Conservation (phyloP, 1,139 yeast species). For the Zygoascus sp. region DNA sequence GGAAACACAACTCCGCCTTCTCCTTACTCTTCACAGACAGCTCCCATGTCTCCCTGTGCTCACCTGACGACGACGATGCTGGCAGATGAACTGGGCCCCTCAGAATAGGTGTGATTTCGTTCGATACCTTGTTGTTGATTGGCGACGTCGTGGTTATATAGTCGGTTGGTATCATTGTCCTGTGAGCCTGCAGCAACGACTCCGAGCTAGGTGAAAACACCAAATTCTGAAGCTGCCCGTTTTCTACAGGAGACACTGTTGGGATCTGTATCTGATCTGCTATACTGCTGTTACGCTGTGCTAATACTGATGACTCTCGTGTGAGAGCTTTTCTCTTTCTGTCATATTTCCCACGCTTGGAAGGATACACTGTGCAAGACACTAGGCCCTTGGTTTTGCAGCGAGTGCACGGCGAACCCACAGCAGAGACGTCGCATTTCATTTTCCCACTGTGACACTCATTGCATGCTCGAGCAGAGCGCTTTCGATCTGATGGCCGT, state of each 20-base stretch:
- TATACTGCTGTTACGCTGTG: not conserved
- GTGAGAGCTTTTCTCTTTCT: constrained; percentile 6
- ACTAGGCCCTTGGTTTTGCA: constrained; percentile 13
- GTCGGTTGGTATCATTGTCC: not conserved
- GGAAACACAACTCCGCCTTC: not conserved
- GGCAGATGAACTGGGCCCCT: constrained; percentile 11
- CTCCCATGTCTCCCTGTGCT: constrained; percentile 7
- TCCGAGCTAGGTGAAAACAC: not conserved
- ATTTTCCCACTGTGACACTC: constrained; percentile 17
- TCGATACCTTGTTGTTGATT: not conserved
- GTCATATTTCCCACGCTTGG: constrained; percentile 13
- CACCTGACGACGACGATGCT: constrained; percentile 7
- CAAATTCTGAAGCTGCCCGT: no score
- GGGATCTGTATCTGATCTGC: not conserved
- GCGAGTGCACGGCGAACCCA: constrained; percentile 18
- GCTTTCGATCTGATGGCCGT: not conserved
- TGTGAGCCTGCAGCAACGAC: not conserved
- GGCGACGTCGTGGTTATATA: not conserved
- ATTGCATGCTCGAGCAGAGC: constrained; percentile 12
- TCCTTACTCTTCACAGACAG: not conserved
- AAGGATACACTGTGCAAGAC: constrained; percentile 13
- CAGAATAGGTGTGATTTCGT: not conserved
- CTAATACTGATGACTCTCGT: not conserved
- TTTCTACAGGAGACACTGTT: not conserved
- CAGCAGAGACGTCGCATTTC: constrained; percentile 16